Evolutionary conservation across 1,139 yeast genomes (phyloP).

Genomic region (Candida frijolesensis): DNA sequence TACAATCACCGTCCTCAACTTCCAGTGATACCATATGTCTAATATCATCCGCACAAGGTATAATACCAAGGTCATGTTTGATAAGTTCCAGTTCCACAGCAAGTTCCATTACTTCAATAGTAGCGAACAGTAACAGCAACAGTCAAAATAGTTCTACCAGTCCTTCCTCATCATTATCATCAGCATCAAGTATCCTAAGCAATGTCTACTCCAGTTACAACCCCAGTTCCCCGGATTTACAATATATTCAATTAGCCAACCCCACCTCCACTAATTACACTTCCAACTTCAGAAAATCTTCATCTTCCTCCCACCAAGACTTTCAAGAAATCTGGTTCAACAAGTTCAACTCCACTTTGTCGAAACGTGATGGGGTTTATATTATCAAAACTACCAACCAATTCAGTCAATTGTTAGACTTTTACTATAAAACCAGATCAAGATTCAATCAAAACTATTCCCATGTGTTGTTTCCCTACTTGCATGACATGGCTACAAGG

Average conservation of each 20-base stretch:
- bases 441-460: constrained; percentile 18
- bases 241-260: constrained; percentile 1
- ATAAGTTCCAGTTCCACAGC: constrained; percentile 5
- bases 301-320: constrained; percentile 7
- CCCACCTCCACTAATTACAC: constrained; percentile 1
- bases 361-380: constrained; percentile 14
- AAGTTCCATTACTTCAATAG: constrained; percentile 1
- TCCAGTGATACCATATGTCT: constrained; percentile 2
- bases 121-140: neutral
- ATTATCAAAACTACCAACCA: constrained; percentile 16
- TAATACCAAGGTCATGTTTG: constrained; percentile 10
- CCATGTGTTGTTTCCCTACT: constrained; percentile 34
- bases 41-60: constrained; percentile 6
- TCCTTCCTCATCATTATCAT: neutral
- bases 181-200: constrained; percentile 4
- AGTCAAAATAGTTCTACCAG: neutral
- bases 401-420: constrained; percentile 24
- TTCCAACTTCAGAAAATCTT: constrained; percentile 4
- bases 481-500: constrained; percentile 35
- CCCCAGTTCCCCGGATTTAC: constrained; percentile 1
- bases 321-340: constrained; percentile 11
- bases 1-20: neutral
- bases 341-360: constrained; percentile 18
- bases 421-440: constrained; percentile 26
- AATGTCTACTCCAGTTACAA: neutral